A percentile compares a stretch with the other conserved stretches of the same genome.
Evolutionary conservation across 345 rosid genomes (phyloP).

Genomic region (Noccaea caerulescens): DNA sequence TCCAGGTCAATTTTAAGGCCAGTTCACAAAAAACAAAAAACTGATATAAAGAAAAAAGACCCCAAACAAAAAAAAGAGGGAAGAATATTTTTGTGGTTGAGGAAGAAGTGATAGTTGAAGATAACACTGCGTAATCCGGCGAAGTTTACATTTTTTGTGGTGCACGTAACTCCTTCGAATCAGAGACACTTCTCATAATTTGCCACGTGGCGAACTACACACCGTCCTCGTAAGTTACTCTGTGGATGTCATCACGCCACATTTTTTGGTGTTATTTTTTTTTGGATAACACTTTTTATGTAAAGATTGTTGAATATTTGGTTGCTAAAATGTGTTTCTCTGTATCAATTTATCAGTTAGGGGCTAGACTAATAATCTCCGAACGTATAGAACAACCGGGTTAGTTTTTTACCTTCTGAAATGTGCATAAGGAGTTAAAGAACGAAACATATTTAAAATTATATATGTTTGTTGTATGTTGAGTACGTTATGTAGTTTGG

Average conservation of each 20-base stretch:
- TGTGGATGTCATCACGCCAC: slow-evolving; percentile 28
- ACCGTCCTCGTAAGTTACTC: neutral
- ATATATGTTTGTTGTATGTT: too few relatives aligned
- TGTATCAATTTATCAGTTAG: too few relatives aligned
- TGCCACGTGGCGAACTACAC: slow-evolving; percentile 3
- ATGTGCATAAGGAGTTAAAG: too few relatives aligned
- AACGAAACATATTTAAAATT: too few relatives aligned
- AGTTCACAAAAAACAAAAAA: too few relatives aligned
- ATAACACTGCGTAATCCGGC: slow-evolving; percentile 19
- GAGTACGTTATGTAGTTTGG: too few relatives aligned
- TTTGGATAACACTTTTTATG: neutral
- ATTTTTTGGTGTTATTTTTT: neutral
- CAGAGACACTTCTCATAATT: neutral
- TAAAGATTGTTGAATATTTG: neutral
- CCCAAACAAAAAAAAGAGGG: neutral
- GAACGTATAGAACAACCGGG: too few relatives aligned
- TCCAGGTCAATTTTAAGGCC: neutral
- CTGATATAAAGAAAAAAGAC: neutral
- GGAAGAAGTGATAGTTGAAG: slow-evolving; percentile 30
- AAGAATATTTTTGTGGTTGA: slow-evolving; percentile 26
- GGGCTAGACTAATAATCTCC: too few relatives aligned
- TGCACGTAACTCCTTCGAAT: slow-evolving; percentile 27
- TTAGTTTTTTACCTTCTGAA: too few relatives aligned
- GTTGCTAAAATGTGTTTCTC: neutral
- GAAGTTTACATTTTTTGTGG: slow-evolving; percentile 30